Evolutionary conservation across 1,284 basidiomycete species (phyloP), one percentile per base, ranked within the genome.

Genomic region (Cerrena zonata): DNA sequence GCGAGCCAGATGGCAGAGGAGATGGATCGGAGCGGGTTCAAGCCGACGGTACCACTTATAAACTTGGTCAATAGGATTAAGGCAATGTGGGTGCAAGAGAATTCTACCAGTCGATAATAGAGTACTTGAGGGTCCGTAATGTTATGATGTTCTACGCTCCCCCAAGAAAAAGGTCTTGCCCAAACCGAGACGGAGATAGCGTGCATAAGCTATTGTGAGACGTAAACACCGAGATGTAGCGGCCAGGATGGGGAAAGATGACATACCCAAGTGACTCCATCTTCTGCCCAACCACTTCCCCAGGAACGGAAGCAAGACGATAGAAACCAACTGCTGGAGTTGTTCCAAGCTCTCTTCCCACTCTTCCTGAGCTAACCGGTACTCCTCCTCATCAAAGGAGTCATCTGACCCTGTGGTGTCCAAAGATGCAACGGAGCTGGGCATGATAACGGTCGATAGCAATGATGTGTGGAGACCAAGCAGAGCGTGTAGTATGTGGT

Each of bases 271-370:
- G 64, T 91, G 80, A 58, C 88, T 90, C 78, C 86, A 90, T 64
- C 80, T 80, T 58, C 93, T 76, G 27, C 93, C 93, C 39, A 92
- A 67, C 82, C 86, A 94, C 66, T 91, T 94, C 43, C 93, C 93
- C 53, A 93, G 67, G 71, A 86, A 88, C 2, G 93, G 93, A 51
- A 95, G 73, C 46, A 94, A 71, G 39, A 94, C 83, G 53, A 92
- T 75, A 39, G 87, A 80, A 50, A 91, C 67, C 24, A 95, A 78
- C 60, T 90, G 79, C 62, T 90, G 83, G 43, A 96, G 77, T 66
- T 96, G 91, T 56, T 82, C 72, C 48, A 95, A 62, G 61, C 86
- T 89, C 68, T 95, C 93, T 61, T 92, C 87, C 93, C 93, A 95
- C 72, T 96, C 92, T 61, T 87, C 78, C 67, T 92, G 88, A 5